These are phyloP conservation scores for Yamadazyma taylorii DNA, from an alignment of 1,139 yeast species.

Conservation along the genomic window DNA sequence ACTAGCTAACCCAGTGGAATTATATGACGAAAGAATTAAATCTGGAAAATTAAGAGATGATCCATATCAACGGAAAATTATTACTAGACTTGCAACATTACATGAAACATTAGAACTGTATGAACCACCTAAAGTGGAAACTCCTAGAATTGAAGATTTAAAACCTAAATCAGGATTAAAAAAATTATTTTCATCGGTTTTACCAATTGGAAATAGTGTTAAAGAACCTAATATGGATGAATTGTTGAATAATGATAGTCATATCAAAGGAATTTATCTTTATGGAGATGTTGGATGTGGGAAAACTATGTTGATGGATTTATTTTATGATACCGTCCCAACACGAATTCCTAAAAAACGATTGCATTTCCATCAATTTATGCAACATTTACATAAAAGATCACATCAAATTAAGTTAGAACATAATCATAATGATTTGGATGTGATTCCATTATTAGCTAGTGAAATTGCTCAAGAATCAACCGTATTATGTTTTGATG, in stretches of 20 bases:
- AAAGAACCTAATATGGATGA: constrained; percentile 15
- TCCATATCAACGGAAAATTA: constrained; percentile 64
- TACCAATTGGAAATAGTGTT: constrained; percentile 5
- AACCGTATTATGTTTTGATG: constrained; percentile 89
- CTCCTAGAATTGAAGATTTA: constrained; percentile 49
- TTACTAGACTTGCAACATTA: constrained; percentile 52
- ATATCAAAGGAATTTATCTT: constrained; percentile 77
- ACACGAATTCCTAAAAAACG: constrained; percentile 70
- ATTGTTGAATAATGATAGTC: constrained; percentile 23
- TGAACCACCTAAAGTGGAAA: constrained; percentile 52
- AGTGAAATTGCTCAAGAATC: constrained; percentile 75
- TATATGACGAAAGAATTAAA: constrained; percentile 58
- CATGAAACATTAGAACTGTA: constrained; percentile 50
- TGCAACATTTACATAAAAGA: constrained; percentile 90
- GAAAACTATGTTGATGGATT: constrained; percentile 96
- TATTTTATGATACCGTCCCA: constrained; percentile 85
- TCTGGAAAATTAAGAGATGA: constrained; percentile 59
- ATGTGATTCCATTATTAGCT: constrained; percentile 82
- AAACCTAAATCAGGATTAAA: constrained; percentile 49
- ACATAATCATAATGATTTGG: constrained; percentile 63
- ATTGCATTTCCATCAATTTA: constrained; percentile 93
- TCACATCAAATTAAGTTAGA: constrained; percentile 69
- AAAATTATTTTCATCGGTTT: constrained; percentile 19
- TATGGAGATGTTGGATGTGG: constrained; percentile 99
- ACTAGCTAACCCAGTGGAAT: constrained; percentile 49